These are phyloP conservation scores for Sarcodon sp. DNA, from an alignment of 768 basidiomycete species.

Conservation along the genomic window DNA sequence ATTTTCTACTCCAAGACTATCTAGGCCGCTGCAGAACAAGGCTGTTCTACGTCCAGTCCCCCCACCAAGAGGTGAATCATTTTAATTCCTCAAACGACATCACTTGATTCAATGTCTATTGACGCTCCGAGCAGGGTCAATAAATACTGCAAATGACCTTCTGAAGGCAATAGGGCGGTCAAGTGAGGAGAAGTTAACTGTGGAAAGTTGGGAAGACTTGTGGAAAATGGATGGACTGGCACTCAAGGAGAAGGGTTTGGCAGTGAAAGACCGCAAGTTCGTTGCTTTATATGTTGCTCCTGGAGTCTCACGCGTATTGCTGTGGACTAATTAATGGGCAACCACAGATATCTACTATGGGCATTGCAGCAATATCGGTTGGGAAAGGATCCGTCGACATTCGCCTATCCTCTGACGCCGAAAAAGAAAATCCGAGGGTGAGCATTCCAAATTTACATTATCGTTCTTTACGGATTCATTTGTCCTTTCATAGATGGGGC, in stretches of 20 bases:
- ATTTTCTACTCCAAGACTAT: conserved; percentile 5
- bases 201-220: conserved; percentile 60
- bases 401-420: conserved; percentile 53
- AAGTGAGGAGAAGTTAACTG: conserved; percentile 47
- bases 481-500: conserved; percentile 39
- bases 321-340: neutral
- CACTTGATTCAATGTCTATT: conserved; percentile 4
- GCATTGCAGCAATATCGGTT: conserved; percentile 70
- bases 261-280: conserved; percentile 60
- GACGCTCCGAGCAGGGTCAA: conserved; percentile 24
- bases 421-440: conserved; percentile 77
- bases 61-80: conserved; percentile 18
- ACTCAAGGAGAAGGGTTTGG: conserved; percentile 53
- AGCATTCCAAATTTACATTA: conserved; percentile 14
- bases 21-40: conserved; percentile 19
- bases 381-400: conserved; percentile 38
- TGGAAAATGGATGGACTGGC: conserved; percentile 48
- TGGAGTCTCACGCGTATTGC: neutral
- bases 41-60: conserved; percentile 22
- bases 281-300: conserved; percentile 9
- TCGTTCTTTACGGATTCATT: neutral
- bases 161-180: conserved; percentile 64
- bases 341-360: conserved; percentile 68
- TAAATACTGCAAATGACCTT: conserved; percentile 48
- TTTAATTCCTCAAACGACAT: conserved; percentile 4